Evolutionary conservation across 169 alveolate genomes (phyloP).

Genomic region (Babesia gibsoni): DNA sequence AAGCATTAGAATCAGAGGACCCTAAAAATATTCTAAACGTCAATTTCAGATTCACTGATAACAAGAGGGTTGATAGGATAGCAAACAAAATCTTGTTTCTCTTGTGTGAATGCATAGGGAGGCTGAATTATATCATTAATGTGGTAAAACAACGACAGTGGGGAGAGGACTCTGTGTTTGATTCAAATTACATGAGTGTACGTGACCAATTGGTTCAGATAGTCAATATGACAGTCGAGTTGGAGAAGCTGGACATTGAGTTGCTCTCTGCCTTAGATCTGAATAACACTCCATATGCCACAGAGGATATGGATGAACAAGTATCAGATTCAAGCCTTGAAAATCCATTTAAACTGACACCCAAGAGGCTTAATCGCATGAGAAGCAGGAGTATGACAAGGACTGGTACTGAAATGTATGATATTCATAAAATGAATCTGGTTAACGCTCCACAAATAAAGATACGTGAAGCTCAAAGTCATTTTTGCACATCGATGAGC

Average conservation of each 20-base stretch:
- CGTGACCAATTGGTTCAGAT: conserved; percentile 9
- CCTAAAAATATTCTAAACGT: conserved; percentile 19
- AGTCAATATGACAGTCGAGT: neutral
- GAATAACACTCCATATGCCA: too few relatives aligned
- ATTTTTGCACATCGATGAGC: conserved; percentile 16
- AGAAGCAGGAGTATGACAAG: too few relatives aligned
- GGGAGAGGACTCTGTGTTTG: conserved; percentile 22
- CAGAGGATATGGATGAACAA: neutral
- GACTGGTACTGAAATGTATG: too few relatives aligned
- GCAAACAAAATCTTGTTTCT: conserved; percentile 19
- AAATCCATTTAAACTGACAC: neutral
- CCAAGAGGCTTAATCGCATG: neutral
- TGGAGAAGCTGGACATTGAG: conserved; percentile 17
- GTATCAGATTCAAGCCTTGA: neutral
- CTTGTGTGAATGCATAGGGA: conserved; percentile 35
- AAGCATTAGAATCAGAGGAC: conserved; percentile 11
- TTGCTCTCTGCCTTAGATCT: too few relatives aligned
- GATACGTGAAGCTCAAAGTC: neutral
- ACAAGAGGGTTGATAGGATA: neutral
- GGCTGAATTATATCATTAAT: conserved; percentile 5
- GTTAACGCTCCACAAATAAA: neutral
- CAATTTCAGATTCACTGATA: conserved; percentile 27
- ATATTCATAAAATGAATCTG: neutral
- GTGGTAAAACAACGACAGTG: conserved; percentile 4
- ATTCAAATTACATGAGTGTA: conserved; percentile 8